phyloP scores from a whole-genome alignment of 495 filamentous ascomycete genomes.

The Penicillium nucicola region DNA sequence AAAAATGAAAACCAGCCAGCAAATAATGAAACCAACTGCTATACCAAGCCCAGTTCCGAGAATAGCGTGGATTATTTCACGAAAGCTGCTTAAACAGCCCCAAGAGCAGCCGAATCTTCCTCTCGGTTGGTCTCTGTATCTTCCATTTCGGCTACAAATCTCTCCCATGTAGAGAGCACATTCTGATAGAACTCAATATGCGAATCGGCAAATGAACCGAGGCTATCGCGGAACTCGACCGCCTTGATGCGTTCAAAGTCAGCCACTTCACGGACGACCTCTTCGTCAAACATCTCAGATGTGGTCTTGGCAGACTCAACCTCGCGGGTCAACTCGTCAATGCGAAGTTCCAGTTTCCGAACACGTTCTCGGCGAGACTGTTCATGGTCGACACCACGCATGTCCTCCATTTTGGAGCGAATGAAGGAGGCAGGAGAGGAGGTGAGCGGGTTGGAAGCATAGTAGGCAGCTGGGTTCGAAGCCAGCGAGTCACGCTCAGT shows the following conservation, averaged over 20 bases:
- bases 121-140: constrained; percentile 33
- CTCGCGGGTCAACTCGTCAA: constrained; percentile 83
- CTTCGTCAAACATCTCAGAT: constrained; percentile 87
- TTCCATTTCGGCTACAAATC: constrained; percentile 86
- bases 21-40: constrained; percentile 13
- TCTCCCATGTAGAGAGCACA: constrained; percentile 83
- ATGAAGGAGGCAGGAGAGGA: constrained; percentile 81
- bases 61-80: neutral
- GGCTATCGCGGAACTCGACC: constrained; percentile 82
- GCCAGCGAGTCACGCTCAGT: constrained; percentile 85
- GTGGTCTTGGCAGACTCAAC: constrained; percentile 81
- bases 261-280: constrained; percentile 84
- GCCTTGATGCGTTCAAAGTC: constrained; percentile 97
- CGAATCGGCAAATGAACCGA: constrained; percentile 77
- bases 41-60: constrained; percentile 9
- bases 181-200: constrained; percentile 84
- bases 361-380: constrained; percentile 80
- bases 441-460: constrained; percentile 56
- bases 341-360: constrained; percentile 85
- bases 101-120: constrained; percentile 12
- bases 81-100: constrained; percentile 1
- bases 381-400: constrained; percentile 95
- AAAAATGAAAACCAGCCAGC: constrained; percentile 16
- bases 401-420: constrained; percentile 92
- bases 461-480: constrained; percentile 53